Conservation (phyloP, 1,139 yeast genomes). For the Petasospora fabianii region DNA sequence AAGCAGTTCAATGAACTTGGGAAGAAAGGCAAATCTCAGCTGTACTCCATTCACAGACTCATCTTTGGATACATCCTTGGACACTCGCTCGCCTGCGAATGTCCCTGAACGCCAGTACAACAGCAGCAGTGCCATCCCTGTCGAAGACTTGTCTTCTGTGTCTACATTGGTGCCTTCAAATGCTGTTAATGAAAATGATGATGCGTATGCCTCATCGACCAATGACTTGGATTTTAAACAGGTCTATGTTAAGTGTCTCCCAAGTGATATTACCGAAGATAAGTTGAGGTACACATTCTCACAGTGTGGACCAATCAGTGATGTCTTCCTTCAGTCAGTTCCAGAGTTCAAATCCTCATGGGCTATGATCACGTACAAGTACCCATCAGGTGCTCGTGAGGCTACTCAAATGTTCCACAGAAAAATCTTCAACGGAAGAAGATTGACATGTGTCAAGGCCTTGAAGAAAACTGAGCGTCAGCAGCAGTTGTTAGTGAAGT, state of each 20-base stretch:
- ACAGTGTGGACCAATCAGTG: slow-evolving; percentile 39
- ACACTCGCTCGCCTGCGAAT: neutral
- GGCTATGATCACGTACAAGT: slow-evolving; percentile 43
- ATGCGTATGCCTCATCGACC: too few relatives aligned
- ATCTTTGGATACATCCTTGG: slow-evolving; percentile 12
- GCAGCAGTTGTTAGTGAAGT: slow-evolving; percentile 10
- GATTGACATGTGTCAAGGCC: slow-evolving; percentile 33
- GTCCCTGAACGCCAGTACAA: too few relatives aligned
- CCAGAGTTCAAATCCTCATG: slow-evolving; percentile 38
- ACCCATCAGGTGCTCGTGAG: slow-evolving; percentile 27
- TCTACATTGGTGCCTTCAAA: too few relatives aligned
- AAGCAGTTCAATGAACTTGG: slow-evolving; percentile 1
- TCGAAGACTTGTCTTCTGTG: too few relatives aligned
- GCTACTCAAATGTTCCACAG: slow-evolving; percentile 31
- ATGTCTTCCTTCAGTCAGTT: slow-evolving; percentile 37
- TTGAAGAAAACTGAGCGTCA: slow-evolving; percentile 23
- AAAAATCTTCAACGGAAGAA: slow-evolving; percentile 27
- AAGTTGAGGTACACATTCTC: slow-evolving; percentile 35
- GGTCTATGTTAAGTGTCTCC: slow-evolving; percentile 44
- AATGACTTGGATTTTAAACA: slow-evolving; percentile 24
- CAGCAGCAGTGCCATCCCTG: too few relatives aligned
- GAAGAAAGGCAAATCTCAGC: too few relatives aligned
- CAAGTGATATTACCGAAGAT: slow-evolving; percentile 34
- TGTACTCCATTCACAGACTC: slow-evolving; percentile 16
- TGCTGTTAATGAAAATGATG: too few relatives aligned